A percentile compares a stretch with the other conserved stretches of the same genome.
Evolutionary conservation across 2,329 filamentous ascomycete species (phyloP).

Genomic region (Microascus cirrosus): DNA sequence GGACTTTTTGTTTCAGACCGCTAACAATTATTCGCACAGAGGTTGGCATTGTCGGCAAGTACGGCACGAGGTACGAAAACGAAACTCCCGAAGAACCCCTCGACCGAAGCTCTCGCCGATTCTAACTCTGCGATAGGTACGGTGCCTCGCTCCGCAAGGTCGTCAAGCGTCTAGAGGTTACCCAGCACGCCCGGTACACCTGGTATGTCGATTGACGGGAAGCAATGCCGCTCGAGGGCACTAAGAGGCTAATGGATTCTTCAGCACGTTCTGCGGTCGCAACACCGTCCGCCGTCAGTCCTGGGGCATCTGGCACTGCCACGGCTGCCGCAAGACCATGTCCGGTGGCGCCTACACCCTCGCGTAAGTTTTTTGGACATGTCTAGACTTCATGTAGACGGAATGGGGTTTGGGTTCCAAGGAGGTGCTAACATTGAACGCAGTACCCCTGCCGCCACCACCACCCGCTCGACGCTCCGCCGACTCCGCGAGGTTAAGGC

Average conservation of each 20-base stretch:
- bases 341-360: slow-evolving; percentile 76
- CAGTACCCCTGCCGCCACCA: slow-evolving; percentile 84
- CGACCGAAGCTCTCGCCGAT: not conserved
- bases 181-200: slow-evolving; percentile 91
- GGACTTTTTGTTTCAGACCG: not conserved
- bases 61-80: slow-evolving; percentile 5
- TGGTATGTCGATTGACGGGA: slow-evolving; percentile 21
- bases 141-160: slow-evolving; percentile 98
- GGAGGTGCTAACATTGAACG: not conserved
- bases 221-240: not conserved
- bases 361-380: slow-evolving; percentile 57
- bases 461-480: slow-evolving; percentile 91
- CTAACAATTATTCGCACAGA: slow-evolving; percentile 1
- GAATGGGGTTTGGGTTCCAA: not conserved
- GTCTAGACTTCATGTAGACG: not conserved
- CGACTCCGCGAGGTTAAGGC: slow-evolving; percentile 95
- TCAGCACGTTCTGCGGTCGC: slow-evolving; percentile 90
- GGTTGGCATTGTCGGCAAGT: slow-evolving; percentile 6
- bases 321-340: slow-evolving; percentile 77
- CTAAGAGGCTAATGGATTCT: not conserved
- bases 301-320: slow-evolving; percentile 96
- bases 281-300: slow-evolving; percentile 81
- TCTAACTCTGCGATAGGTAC: slow-evolving; percentile 50
- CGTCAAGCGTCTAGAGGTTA: slow-evolving; percentile 98
- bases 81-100: not conserved